Conservation (phyloP, 106 monocot genomes). For the Acorus gramineus region DNA sequence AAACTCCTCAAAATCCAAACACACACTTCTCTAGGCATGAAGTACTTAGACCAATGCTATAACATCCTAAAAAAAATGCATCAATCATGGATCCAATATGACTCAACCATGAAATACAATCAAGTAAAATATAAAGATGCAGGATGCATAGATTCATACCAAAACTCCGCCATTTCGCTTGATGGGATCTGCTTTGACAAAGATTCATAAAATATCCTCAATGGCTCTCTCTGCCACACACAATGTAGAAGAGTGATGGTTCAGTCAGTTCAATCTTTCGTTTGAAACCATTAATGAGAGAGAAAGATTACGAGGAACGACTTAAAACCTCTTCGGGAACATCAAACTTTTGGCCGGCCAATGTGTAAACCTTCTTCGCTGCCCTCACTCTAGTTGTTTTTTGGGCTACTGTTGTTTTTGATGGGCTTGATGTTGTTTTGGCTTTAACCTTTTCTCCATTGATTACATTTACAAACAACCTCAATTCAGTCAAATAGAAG, state of each 20-base stretch:
- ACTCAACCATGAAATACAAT: neutral
- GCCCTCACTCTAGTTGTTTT: conserved; percentile 33
- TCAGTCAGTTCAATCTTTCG: neutral
- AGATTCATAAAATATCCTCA: conserved; percentile 94
- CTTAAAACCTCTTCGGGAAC: conserved; percentile 74
- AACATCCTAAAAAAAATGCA: no score
- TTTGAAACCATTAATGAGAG: neutral
- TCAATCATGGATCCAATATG: neutral
- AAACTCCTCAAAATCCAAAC: no score
- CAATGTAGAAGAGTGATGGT: conserved; percentile 4
- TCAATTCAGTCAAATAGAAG: neutral
- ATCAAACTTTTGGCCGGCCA: conserved; percentile 85
- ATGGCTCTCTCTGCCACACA: conserved; percentile 69
- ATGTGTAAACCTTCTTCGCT: conserved; percentile 74
- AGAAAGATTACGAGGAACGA: conserved; percentile 1
- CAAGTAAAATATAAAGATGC: neutral
- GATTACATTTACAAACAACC: neutral
- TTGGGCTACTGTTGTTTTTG: conserved; percentile 24
- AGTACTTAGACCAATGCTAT: no score
- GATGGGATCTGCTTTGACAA: conserved; percentile 94
- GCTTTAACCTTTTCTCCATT: conserved; percentile 40
- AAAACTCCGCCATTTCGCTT: conserved; percentile 97
- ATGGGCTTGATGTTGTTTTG: conserved; percentile 26
- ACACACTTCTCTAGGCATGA: no score
- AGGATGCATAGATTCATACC: conserved; percentile 26